Conservation (phyloP, 768 basidiomycete species). For the Agaricus blazei region DNA sequence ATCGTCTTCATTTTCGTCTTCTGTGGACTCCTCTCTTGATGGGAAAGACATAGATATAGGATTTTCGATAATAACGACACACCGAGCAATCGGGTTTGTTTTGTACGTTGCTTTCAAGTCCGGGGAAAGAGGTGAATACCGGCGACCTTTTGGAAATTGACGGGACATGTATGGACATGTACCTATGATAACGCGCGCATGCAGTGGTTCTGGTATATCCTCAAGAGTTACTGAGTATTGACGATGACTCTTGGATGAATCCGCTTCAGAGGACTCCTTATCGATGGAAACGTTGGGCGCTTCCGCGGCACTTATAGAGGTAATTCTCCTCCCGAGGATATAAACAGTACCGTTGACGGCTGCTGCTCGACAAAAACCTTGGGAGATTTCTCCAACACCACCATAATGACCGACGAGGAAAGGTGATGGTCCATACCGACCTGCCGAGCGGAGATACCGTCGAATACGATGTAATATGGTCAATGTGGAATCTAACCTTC, state of each 20-base stretch:
- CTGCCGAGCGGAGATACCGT: slow-evolving; percentile 69
- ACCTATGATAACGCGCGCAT: slow-evolving; percentile 45
- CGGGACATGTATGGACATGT: slow-evolving; percentile 32
- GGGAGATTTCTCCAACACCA: slow-evolving; percentile 85
- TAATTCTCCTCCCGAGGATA: slow-evolving; percentile 55
- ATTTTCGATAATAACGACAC: slow-evolving; percentile 33
- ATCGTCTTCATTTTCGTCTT: background rate
- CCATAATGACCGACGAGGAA: slow-evolving; percentile 97
- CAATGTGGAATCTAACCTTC: slow-evolving; percentile 54
- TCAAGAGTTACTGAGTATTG: slow-evolving; percentile 46
- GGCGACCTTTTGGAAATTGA: slow-evolving; percentile 17
- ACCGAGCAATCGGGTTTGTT: slow-evolving; percentile 20
- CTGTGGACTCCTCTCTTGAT: background rate
- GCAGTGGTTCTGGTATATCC: slow-evolving; percentile 56
- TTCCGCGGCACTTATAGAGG: slow-evolving; percentile 18
- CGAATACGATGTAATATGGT: slow-evolving; percentile 67
- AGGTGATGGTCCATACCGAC: slow-evolving; percentile 76
- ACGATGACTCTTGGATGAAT: slow-evolving; percentile 9
- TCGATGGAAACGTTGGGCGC: background rate
- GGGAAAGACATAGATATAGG: slow-evolving; percentile 24
- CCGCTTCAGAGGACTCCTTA: background rate
- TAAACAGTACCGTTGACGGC: slow-evolving; percentile 79
- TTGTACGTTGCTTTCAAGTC: slow-evolving; percentile 5
- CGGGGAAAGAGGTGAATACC: slow-evolving; percentile 9
- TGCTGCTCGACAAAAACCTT: slow-evolving; percentile 84